phyloP scores from a whole-genome alignment of 106 monocot genomes.

The Gastrodia elata region DNA sequence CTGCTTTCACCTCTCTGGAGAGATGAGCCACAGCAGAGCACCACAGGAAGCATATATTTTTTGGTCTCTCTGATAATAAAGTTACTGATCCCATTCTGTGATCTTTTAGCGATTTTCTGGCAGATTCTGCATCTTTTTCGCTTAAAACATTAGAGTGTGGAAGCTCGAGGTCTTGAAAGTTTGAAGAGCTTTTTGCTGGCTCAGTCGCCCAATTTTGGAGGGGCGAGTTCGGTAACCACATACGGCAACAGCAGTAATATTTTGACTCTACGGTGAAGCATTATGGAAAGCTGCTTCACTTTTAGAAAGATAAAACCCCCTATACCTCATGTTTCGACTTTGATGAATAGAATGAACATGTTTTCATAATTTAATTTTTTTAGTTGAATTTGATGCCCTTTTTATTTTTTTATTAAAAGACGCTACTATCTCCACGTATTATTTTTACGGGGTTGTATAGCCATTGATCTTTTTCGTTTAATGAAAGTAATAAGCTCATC shows the following conservation, averaged over 20 bases:
- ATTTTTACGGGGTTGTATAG: background rate
- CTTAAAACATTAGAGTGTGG: background rate
- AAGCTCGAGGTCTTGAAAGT: background rate
- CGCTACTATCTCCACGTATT: background rate
- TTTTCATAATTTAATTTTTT: slow-evolving; percentile 9
- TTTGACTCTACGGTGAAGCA: slow-evolving; percentile 4
- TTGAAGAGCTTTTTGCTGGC: slow-evolving; percentile 1
- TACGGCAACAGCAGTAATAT: slow-evolving; percentile 6
- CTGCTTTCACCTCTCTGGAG: background rate
- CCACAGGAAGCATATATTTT: slow-evolving; percentile 2
- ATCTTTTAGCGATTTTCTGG: background rate
- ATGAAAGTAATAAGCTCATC: background rate
- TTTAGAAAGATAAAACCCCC: background rate
- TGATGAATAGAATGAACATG: background rate
- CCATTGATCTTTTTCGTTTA: background rate
- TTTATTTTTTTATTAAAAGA: background rate
- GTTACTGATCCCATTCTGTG: background rate
- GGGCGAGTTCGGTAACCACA: slow-evolving; percentile 5
- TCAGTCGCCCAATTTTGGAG: slow-evolving; percentile 8
- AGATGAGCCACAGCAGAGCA: background rate
- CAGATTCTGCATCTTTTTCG: background rate
- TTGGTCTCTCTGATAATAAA: background rate
- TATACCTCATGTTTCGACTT: slow-evolving; percentile 9
- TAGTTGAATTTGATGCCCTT: background rate
- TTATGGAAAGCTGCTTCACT: slow-evolving; percentile 7